Conservation (phyloP, 139 green algal species). For the Pycnococcus provasolii region DNA sequence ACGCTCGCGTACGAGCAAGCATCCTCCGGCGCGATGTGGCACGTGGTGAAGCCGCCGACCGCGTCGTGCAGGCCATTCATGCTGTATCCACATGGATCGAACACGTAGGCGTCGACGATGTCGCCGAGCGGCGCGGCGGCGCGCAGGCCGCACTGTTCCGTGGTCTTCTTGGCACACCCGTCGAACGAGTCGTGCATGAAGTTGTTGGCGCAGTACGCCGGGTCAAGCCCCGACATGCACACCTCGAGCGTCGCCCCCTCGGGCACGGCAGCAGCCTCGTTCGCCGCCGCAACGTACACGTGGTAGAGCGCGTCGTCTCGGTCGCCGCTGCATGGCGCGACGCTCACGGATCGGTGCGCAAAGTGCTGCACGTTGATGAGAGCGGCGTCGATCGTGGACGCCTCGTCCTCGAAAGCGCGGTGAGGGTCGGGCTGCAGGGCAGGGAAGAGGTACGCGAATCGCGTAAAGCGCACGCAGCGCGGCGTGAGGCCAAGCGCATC, state of each 20-base stretch:
- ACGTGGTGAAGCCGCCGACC: constrained; percentile 67
- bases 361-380: too few relatives aligned
- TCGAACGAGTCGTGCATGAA: constrained; percentile 53
- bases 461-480: constrained; percentile 66
- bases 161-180: too few relatives aligned
- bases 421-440: constrained; percentile 52
- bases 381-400: neutral
- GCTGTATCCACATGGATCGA: constrained; percentile 97
- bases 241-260: constrained; percentile 63
- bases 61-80: constrained; percentile 81
- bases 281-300: constrained; percentile 13
- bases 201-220: constrained; percentile 37
- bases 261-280: neutral
- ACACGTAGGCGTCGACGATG: constrained; percentile 90
- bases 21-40: constrained; percentile 94
- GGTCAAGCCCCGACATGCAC: constrained; percentile 85
- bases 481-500: constrained; percentile 43
- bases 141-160: neutral
- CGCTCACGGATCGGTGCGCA: too few relatives aligned
- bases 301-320: constrained; percentile 7
- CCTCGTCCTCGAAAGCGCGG: neutral
- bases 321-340: neutral
- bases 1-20: constrained; percentile 82
- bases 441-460: constrained; percentile 89
- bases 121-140: neutral